Evolutionary conservation across 164 flowering plant species (phyloP).

Genomic region (Sextonia rubra): DNA sequence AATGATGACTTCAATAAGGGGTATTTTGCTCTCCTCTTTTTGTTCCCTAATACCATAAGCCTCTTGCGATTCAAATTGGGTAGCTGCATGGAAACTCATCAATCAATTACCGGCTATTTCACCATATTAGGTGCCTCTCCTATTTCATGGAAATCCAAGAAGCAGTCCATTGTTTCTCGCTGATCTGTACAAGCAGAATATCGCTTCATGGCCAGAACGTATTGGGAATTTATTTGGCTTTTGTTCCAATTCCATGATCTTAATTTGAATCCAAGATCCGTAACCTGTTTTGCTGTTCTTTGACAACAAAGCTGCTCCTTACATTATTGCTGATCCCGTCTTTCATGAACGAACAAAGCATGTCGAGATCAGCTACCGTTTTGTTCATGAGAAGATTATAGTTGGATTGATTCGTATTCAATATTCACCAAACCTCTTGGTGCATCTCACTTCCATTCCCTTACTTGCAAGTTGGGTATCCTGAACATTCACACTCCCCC

Average conservation of each 20-base stretch:
- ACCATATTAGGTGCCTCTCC: background rate
- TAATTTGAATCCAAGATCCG: background rate
- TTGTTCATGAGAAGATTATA: background rate
- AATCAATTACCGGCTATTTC: background rate
- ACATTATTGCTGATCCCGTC: background rate
- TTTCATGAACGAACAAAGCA: too few species aligned
- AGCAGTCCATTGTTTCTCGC: background rate
- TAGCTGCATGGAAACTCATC: background rate
- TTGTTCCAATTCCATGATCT: background rate
- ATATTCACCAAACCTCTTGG: slow-evolving; percentile 4
- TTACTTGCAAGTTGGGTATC: background rate
- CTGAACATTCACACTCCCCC: slow-evolving; percentile 1
- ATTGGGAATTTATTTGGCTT: slow-evolving; percentile 1
- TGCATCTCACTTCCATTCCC: background rate
- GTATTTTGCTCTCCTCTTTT: too few species aligned
- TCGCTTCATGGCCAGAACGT: background rate
- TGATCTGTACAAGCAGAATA: background rate
- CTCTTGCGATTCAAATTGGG: background rate
- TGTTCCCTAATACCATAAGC: background rate
- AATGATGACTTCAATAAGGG: too few species aligned
- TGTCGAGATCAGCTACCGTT: too few species aligned
- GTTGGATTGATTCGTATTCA: background rate
- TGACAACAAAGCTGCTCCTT: background rate
- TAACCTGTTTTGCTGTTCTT: background rate
- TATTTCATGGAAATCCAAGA: background rate